phyloP scores from a whole-genome alignment of 768 basidiomycete genomes.

The Kwoniella botswanensis region DNA sequence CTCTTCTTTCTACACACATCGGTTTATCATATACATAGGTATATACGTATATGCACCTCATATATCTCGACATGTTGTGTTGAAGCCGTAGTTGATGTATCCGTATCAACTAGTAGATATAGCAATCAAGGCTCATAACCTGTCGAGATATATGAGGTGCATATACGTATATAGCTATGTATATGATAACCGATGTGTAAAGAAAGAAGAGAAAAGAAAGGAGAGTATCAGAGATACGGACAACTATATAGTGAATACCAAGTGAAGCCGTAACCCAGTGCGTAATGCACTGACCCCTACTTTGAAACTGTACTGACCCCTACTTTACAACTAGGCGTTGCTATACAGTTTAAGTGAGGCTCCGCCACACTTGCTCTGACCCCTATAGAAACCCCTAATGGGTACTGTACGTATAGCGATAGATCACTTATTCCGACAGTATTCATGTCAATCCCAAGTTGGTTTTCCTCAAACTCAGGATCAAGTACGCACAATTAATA shows the following conservation, averaged over 20 bases:
- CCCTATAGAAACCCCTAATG: not conserved
- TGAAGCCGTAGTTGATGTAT: no score
- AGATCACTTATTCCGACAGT: conserved; percentile 2
- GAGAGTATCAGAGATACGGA: no score
- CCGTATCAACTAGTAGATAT: no score
- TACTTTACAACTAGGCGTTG: not conserved
- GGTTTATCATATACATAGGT: no score
- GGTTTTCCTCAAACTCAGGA: no score
- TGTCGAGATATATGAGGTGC: not conserved
- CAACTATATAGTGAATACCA: not conserved
- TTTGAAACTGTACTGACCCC: not conserved
- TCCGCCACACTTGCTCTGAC: not conserved
- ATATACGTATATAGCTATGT: not conserved
- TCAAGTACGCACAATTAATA: no score
- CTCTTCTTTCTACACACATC: no score
- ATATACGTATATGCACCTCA: no score
- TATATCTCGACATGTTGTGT: not conserved
- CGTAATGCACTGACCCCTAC: no score
- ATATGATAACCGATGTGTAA: not conserved
- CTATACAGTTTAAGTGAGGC: not conserved
- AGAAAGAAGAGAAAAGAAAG: not conserved
- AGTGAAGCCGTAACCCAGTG: not conserved
- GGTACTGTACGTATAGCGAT: not conserved
- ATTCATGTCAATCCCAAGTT: no score
- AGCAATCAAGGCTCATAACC: no score